phyloP scores from a whole-genome alignment of 495 filamentous ascomycete genomes.

The Aspergillus hancockii region DNA sequence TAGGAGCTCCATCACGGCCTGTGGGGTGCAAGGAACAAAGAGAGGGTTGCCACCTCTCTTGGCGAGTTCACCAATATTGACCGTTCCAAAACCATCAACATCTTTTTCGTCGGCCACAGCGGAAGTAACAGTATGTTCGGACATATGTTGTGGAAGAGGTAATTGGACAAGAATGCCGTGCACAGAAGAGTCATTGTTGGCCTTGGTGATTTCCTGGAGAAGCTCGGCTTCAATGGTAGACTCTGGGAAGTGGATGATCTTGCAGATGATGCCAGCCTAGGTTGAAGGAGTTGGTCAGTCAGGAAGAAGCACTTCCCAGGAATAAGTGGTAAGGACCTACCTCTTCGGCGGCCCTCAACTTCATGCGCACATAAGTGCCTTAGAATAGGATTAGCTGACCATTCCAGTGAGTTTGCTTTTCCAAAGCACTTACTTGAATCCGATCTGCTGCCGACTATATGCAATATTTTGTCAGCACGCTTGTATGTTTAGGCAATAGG shows the following conservation, averaged over 20 bases:
- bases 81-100: conserved; percentile 93
- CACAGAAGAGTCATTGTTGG: conserved; percentile 85
- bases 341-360: conserved; percentile 94
- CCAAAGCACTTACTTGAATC: conserved; percentile 75
- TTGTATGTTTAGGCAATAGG: conserved; percentile 3
- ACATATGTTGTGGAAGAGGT: conserved; percentile 83
- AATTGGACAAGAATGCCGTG: conserved; percentile 95
- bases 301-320: conserved; percentile 3
- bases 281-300: conserved; percentile 14
- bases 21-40: conserved; percentile 92
- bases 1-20: conserved; percentile 93
- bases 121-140: conserved; percentile 86
- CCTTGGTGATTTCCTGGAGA: conserved; percentile 71
- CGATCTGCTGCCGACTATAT: conserved; percentile 75
- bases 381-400: conserved; percentile 29
- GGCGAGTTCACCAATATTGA: conserved; percentile 93
- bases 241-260: conserved; percentile 79
- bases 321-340: conserved; percentile 42
- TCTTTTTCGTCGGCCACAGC: conserved; percentile 92
- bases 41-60: conserved; percentile 87
- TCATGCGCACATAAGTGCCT: conserved; percentile 99
- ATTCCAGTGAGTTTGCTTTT: background rate
- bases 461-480: conserved; percentile 16
- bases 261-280: conserved; percentile 86
- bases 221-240: conserved; percentile 82